Evolutionary conservation across 2,329 filamentous ascomycete species (phyloP), one percentile per base, ranked within the genome.

Genomic region (Cryphonectria carpinicola): DNA sequence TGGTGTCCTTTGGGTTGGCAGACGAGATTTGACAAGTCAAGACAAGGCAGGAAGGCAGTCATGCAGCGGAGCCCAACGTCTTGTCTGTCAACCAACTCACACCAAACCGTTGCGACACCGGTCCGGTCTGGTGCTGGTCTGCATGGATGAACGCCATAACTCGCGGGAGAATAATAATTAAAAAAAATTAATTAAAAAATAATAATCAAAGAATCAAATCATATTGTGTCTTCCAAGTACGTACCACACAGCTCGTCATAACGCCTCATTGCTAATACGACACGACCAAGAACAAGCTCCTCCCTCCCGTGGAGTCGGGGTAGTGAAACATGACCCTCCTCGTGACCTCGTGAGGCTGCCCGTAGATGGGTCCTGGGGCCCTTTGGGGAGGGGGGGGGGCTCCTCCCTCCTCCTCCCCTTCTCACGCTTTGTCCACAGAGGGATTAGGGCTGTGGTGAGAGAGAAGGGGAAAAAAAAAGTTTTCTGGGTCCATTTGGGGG

Each of bases 1-100:
- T 39, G 56, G 56, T 37, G 14, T 56, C 17, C n/a, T 58, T n/a
- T 25, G 52, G 54, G 54, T 28, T 58, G 28, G 54, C 28, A 28
- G 52, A 49, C 46, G 19, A 49, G 46, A 49, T 19, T n/a, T 49
- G 46, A 49, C 46, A 49, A 49, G 46, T 2, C 43, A 6, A 46
- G 43, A 22, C 43, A 25, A 25, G 49, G 4, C 28, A 37, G 35
- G 32, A 10, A 17, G 54, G 17, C 58, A 37, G 35, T 32, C 56
- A 61, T 61, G 58, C 58, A 61, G 58, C 17, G 10, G 32, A 61
- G 58, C 58, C 58, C 58, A 61, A 61, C 58, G 58, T 39, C 58
- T 61, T 19, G 32, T 61, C 22, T 49, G 46, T n/a, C 46, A 22
- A 17, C n/a, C 46, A 4, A 19, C 28, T 28, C 10, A 39, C 37